These are phyloP conservation scores for Yarrowia sp. DNA, from an alignment of 805 yeast species.

Conservation along the genomic window DNA sequence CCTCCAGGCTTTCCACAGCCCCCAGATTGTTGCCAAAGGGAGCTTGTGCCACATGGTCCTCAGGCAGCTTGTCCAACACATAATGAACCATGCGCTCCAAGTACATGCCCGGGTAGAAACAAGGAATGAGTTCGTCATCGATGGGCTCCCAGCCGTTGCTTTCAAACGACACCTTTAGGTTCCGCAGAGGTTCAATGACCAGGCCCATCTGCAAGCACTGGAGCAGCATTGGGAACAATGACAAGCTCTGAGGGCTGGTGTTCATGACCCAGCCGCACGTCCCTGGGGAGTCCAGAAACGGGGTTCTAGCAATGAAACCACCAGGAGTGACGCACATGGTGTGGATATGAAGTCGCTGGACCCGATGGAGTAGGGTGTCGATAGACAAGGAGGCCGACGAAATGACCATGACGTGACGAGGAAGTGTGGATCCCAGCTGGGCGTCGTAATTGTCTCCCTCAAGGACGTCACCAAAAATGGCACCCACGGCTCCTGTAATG, in stretches of 20 bases:
- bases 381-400: conserved; percentile 8
- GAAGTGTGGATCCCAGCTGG: neutral
- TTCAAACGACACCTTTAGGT: neutral
- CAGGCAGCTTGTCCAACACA: neutral
- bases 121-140: conserved; percentile 6
- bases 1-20: conserved; percentile 15
- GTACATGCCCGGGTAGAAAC: conserved; percentile 22
- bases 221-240: neutral
- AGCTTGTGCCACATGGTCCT: neutral
- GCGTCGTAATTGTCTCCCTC: neutral
- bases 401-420: conserved; percentile 7
- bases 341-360: conserved; percentile 6
- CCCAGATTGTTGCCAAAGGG: neutral
- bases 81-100: conserved; percentile 5
- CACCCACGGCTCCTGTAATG: neutral
- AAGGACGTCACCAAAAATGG: neutral
- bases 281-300: neutral
- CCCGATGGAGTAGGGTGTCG: neutral
- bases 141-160: conserved; percentile 19
- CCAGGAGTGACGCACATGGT: conserved; percentile 12
- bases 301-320: neutral
- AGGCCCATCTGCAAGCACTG: conserved; percentile 2
- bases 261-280: conserved; percentile 23
- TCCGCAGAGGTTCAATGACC: conserved; percentile 11
- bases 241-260: neutral